A percentile compares a stretch with the other conserved stretches of the same genome.
Evolutionary conservation across 805 yeast species (phyloP).

Genomic region (Tanozyma kutaoensis): DNA sequence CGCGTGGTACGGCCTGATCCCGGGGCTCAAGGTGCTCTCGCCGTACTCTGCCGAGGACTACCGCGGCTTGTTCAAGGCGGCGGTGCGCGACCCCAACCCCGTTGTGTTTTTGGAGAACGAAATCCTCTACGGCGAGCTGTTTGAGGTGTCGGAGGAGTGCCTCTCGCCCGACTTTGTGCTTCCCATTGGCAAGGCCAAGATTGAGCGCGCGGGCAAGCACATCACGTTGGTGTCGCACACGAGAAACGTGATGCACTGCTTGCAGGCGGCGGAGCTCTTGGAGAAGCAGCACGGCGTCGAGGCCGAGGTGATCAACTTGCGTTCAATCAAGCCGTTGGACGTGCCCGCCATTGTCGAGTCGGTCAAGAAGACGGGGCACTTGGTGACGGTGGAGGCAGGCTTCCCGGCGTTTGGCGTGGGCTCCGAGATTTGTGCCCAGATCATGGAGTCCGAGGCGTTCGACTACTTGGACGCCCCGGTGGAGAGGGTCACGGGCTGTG

Average conservation of each 20-base stretch:
- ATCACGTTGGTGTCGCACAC: conserved; percentile 83
- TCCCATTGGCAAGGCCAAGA: conserved; percentile 92
- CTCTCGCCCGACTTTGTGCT: conserved; percentile 77
- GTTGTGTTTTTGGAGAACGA: conserved; percentile 94
- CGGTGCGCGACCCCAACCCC: conserved; percentile 98
- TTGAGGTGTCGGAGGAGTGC: conserved; percentile 83
- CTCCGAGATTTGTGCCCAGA: conserved; percentile 92
- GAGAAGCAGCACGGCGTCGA: conserved; percentile 75
- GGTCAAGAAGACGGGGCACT: conserved; percentile 93
- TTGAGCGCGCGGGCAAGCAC: conserved; percentile 89
- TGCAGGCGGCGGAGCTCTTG: conserved; percentile 82
- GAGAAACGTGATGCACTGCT: conserved; percentile 75
- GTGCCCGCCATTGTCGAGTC: conserved; percentile 73
- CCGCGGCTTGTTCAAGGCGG: conserved; percentile 90
- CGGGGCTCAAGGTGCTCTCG: conserved; percentile 93
- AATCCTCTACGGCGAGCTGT: conserved; percentile 82
- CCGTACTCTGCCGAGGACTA: conserved; percentile 95
- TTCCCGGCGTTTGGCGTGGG: conserved; percentile 99
- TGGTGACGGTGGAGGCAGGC: conserved; percentile 92
- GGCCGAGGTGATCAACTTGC: conserved; percentile 89
- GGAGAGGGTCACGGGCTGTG: conserved; percentile 98
- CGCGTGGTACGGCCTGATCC: conserved; percentile 97
- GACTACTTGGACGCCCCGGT: conserved; percentile 98
- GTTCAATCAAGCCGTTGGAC: conserved; percentile 96
- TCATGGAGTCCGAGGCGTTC: conserved; percentile 97